A percentile compares a stretch with the other conserved stretches of the same genome.
These are phyloP conservation scores for Chlamydomonas incerta DNA, from an alignment of 139 green algal species.

Conservation along the genomic window DNA sequence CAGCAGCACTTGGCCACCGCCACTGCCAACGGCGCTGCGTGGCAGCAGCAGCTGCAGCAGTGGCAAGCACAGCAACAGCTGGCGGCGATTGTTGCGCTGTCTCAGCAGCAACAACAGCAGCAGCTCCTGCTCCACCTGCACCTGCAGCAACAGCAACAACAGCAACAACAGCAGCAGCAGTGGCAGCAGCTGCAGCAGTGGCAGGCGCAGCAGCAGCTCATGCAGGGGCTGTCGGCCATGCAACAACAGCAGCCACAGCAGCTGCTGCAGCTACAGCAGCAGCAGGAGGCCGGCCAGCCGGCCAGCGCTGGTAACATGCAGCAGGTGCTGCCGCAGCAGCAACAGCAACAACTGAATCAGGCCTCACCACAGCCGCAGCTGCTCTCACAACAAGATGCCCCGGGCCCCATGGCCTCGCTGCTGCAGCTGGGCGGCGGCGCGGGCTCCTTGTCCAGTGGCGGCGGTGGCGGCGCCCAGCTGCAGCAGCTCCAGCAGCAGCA, in stretches of 20 bases:
- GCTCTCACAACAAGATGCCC: background rate
- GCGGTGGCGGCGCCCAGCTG: too few relatives aligned
- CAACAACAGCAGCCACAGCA: background rate
- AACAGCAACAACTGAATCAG: background rate
- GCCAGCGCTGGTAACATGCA: background rate
- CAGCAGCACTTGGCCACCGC: background rate
- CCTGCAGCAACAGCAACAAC: background rate
- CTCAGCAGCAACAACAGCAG: slow-evolving; percentile 13
- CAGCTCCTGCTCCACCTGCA: background rate
- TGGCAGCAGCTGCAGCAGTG: slow-evolving; percentile 12
- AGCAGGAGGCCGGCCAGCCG: background rate
- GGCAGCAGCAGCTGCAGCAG: slow-evolving; percentile 16
- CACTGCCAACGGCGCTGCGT: too few relatives aligned
- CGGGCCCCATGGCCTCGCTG: background rate
- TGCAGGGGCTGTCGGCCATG: background rate
- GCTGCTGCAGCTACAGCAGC: background rate
- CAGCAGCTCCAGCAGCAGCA: background rate
- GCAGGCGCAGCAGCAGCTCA: slow-evolving; percentile 3
- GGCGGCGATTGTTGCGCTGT: background rate
- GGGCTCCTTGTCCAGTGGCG: too few relatives aligned
- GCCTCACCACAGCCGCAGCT: background rate
- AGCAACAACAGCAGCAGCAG: background rate
- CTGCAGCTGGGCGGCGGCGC: background rate
- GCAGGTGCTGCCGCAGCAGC: background rate
- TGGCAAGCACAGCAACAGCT: slow-evolving; percentile 24